Evolutionary conservation across 163 green algal species (phyloP), one percentile per base, ranked within the genome.

Genomic region (Scenedesmus sp.): DNA sequence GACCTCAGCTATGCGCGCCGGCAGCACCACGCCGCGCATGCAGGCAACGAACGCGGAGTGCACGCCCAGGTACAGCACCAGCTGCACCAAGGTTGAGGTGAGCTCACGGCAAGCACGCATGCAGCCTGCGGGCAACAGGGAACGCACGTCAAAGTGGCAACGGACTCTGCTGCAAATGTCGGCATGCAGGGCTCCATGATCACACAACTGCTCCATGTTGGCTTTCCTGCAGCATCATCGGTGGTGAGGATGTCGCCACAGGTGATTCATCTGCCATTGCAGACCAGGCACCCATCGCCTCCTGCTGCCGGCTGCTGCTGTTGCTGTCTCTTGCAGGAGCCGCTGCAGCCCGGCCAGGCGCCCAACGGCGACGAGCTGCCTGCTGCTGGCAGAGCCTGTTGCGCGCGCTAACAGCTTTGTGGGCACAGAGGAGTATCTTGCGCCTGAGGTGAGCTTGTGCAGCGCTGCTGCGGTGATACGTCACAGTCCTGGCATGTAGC

Each of bases 361-460:
- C 88, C 88, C 20, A 85, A 83, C 51, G 88, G 88, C 35, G 94
- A 95, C 82, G 72, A 94, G 70, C 92, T 94, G 73, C 49, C n/a
- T 95, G 61, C 90, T 99, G 70, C 85, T 97, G 68, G 96, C 95
- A n/a, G 96, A 97, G 94, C 97, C 97, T 1, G 88, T 96, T 22
- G 96, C 94, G 18, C 93, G 97, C 3, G 96, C 97, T 90, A 99
- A 99, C 95, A 97, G 94, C 70, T 99, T 99, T 94, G 97, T 99
- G 46, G 97, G 97, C 44, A 99, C 97, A 5, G 96, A 99, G 92
- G 97, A 99, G 95, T 99, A 99, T 92, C 93, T 99, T 59, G 97
- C 97, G 37, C 97, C 97, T 3, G 97, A 99, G 95, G 83, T 88
- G 56, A 7, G 80, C n/a, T n/a, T n/a, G n/a, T n/a, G n/a, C n/a